Evolutionary conservation across 495 filamentous ascomycete species (phyloP), one percentile per base, ranked within the genome.

Genomic region (Aspergillus diversus): DNA sequence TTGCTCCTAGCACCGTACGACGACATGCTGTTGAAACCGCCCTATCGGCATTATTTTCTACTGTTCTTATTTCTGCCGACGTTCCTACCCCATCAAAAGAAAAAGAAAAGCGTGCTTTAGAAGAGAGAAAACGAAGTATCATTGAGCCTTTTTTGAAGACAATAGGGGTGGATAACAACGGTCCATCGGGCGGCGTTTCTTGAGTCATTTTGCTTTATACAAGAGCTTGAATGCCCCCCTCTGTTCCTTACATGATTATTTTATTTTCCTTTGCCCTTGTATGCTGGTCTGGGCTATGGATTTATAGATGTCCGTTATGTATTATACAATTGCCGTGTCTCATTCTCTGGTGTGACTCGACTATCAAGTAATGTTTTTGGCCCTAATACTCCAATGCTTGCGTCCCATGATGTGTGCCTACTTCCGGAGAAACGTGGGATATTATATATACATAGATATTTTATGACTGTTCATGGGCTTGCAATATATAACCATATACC

Each of bases 101-200:
- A 0, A 81, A 80, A 59, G 79, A 80, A 34, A 71, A 71, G 2
- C 73, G 77, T 3, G 73, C 72, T n/a, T 65, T 69, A 7, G 76
- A 81, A 21, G 77, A 79, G 34, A 65, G 77, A 17, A 80, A 77
- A 59, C 70, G 71, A 52, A 64, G 73, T 16, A 73, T 81, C 33
- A 73, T 81, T 5, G 77, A 81, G 62, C 77, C 79, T 1, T 81
- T 81, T 51, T 63, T 81, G 54, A 80, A 80, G 59, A 74, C 75
- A 61, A 69, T 78, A 53, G 76, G 73, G 9, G 75, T 80, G 17
- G 77, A 80, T 68, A 71, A 69, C 55, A 61, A 68, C 7, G 77
- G 76, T 1, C 76, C 77, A 7, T 80, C 77, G 0, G 76, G 77
- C 7, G 75, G 76, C 35, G 61, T 69, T 53, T 69, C 58, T 59